A percentile compares a stretch with the other conserved stretches of the same genome.
Conservation (phyloP, 371 early-diverging fungal species). For the Parasitella parasitica region DNA sequence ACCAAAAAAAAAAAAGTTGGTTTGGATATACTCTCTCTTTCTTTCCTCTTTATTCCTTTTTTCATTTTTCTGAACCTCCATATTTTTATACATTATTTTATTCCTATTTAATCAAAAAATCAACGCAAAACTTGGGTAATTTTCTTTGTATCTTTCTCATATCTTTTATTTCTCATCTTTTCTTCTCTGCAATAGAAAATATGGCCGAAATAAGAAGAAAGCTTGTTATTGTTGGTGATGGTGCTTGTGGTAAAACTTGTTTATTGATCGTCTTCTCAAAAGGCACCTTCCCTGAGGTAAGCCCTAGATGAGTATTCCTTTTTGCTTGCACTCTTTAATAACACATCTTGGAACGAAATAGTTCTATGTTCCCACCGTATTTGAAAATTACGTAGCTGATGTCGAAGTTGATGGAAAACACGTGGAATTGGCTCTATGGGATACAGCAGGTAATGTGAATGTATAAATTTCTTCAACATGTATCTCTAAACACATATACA, state of each 20-base stretch:
- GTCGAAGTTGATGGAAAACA: constrained; percentile 90
- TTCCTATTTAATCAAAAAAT: neutral
- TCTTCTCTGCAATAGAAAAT: constrained; percentile 2
- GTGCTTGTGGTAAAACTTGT: constrained; percentile 97
- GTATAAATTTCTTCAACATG: neutral
- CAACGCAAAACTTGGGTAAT: neutral
- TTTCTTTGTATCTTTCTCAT: neutral
- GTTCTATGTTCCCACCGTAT: constrained; percentile 93
- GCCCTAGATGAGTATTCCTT: neutral
- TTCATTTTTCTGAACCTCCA: neutral
- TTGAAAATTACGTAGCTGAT: constrained; percentile 95
- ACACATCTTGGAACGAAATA: constrained; percentile 15
- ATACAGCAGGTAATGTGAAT: constrained; percentile 90
- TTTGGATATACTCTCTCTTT: constrained; percentile 1
- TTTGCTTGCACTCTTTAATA: neutral
- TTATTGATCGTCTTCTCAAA: constrained; percentile 90
- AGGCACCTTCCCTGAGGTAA: constrained; percentile 89
- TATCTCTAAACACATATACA: constrained; percentile 7
- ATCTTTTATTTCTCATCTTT: neutral
- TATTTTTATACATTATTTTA: neutral
- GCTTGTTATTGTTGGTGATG: constrained; percentile 96
- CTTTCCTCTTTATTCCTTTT: neutral
- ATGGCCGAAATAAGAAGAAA: constrained; percentile 91
- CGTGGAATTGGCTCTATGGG: constrained; percentile 96
- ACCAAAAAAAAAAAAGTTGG: neutral